Evolutionary conservation across 169 alveolate genomes (phyloP).

Genomic region (Plasmodium falciparum): DNA sequence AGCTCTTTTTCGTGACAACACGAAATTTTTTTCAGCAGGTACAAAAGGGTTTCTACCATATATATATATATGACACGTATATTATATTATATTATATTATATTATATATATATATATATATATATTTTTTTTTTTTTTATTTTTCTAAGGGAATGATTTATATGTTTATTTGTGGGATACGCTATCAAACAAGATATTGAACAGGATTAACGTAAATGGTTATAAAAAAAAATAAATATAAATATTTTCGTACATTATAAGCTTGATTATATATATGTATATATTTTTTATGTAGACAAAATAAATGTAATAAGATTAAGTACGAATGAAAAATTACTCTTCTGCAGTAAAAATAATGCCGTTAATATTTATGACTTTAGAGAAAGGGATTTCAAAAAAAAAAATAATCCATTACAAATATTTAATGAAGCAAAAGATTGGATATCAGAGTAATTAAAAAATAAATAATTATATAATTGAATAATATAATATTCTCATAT

Average conservation of each 20-base stretch:
- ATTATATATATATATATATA: neutral
- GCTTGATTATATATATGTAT: neutral
- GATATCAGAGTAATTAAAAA: slow-evolving; percentile 38
- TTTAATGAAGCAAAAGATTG: slow-evolving; percentile 43
- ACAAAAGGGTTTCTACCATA: neutral
- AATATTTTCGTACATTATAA: neutral
- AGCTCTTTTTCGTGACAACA: slow-evolving; percentile 69
- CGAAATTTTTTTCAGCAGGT: slow-evolving; percentile 70
- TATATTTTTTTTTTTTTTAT: neutral
- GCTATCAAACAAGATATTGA: slow-evolving; percentile 58
- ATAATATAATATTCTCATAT: neutral
- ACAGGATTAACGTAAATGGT: slow-evolving; percentile 64
- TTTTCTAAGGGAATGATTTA: slow-evolving; percentile 44
- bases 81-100: neutral
- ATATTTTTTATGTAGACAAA: slow-evolving; percentile 22
- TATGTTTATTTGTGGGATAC: slow-evolving; percentile 62
- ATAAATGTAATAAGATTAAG: slow-evolving; percentile 30
- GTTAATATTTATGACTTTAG: slow-evolving; percentile 52
- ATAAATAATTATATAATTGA: too few relatives aligned
- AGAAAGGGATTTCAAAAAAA: slow-evolving; percentile 69
- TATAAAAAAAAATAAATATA: neutral
- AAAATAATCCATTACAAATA: slow-evolving; percentile 50
- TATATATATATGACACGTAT: neutral
- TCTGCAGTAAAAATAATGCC: slow-evolving; percentile 43
- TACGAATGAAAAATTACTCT: slow-evolving; percentile 50